phyloP scores from a whole-genome alignment of 345 rosid genomes.

The Syzygium jambos region DNA sequence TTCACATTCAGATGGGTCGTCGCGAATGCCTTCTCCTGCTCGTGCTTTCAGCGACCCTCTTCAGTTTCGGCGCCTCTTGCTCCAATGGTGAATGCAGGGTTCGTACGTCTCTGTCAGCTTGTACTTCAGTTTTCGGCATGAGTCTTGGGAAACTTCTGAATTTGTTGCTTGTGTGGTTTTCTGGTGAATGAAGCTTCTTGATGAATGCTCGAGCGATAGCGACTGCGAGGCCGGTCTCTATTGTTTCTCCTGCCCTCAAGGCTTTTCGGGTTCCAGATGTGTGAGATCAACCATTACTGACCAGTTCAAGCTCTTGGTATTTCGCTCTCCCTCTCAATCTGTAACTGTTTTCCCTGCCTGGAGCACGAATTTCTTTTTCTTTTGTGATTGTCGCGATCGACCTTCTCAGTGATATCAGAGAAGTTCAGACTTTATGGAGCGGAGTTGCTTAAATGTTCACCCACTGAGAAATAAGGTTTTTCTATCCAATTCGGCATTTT shows the following conservation, averaged over 20 bases:
- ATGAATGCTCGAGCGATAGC: constrained; percentile 39
- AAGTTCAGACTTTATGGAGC: not conserved
- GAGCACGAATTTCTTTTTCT: not conserved
- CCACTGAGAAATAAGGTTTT: not conserved
- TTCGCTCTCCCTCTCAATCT: not conserved
- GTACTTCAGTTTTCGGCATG: not conserved
- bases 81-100: constrained; percentile 50
- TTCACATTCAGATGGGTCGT: not conserved
- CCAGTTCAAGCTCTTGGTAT: constrained; percentile 60
- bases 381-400: not conserved
- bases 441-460: not conserved
- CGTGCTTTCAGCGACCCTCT: constrained; percentile 4
- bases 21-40: not conserved
- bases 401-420: not conserved
- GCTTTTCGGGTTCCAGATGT: constrained; percentile 46
- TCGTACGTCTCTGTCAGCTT: not conserved
- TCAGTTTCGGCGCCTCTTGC: constrained; percentile 21
- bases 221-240: constrained; percentile 57
- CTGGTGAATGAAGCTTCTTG: constrained; percentile 29
- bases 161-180: not conserved
- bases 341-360: not conserved
- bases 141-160: not conserved
- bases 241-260: constrained; percentile 42
- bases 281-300: constrained; percentile 39
- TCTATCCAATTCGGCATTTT: not conserved